A percentile compares a stretch with the other conserved stretches of the same genome.
phyloP scores from a whole-genome alignment of 73 alveolate species.

The Paramecium caudatum region DNA sequence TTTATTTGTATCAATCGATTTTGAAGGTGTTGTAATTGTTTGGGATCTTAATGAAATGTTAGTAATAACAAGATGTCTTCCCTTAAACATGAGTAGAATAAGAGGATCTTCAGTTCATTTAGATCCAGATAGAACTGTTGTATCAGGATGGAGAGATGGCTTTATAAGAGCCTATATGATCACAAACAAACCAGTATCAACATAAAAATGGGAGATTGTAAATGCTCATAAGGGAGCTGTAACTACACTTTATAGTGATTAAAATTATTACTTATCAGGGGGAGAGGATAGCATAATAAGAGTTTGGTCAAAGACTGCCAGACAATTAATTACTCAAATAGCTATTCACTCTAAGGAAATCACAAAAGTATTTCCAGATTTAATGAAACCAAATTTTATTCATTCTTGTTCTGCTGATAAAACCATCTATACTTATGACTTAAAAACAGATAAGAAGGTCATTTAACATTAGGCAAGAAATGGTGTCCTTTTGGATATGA shows the following conservation, averaged over 20 bases:
- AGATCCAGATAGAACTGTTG: slow-evolving; percentile 87
- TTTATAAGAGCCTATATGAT: slow-evolving; percentile 83
- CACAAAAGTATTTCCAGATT: slow-evolving; percentile 91
- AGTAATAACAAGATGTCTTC: slow-evolving; percentile 80
- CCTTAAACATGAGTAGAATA: slow-evolving; percentile 81
- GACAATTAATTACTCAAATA: slow-evolving; percentile 89
- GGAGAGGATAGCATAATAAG: slow-evolving; percentile 97
- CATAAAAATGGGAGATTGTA: slow-evolving; percentile 85
- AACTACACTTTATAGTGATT: slow-evolving; percentile 90
- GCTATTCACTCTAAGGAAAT: slow-evolving; percentile 90
- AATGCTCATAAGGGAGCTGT: slow-evolving; percentile 95
- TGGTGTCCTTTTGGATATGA: slow-evolving; percentile 90
- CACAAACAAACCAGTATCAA: slow-evolving; percentile 71
- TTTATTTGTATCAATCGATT: slow-evolving; percentile 89
- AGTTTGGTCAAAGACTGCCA: slow-evolving; percentile 92
- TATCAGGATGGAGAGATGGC: slow-evolving; percentile 94
- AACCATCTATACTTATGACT: slow-evolving; percentile 88
- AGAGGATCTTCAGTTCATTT: slow-evolving; percentile 84
- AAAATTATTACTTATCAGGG: slow-evolving; percentile 92
- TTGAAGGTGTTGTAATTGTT: slow-evolving; percentile 86
- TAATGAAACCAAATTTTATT: slow-evolving; percentile 83
- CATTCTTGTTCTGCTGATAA: slow-evolving; percentile 93
- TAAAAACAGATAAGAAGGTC: slow-evolving; percentile 89
- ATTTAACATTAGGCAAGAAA: slow-evolving; percentile 88
- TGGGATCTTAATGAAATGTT: slow-evolving; percentile 91